phyloP scores from a whole-genome alignment of 768 basidiomycete genomes.

The Lactifluus volemus region DNA sequence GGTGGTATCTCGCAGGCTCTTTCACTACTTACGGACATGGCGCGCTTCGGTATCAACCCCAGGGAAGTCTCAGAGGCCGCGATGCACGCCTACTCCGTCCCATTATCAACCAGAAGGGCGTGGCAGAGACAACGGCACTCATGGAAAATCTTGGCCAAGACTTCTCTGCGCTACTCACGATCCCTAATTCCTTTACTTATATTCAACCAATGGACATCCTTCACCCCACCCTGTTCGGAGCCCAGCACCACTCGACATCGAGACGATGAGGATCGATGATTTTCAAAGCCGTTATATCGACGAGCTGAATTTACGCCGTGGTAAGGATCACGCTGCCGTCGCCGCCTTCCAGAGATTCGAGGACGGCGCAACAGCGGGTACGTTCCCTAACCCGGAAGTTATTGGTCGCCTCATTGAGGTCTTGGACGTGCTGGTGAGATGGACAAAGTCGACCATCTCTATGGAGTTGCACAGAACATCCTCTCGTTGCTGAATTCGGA shows the following conservation, averaged over 20 bases:
- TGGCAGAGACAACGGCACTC: neutral
- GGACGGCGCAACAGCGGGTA: conserved; percentile 33
- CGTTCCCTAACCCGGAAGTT: conserved; percentile 42
- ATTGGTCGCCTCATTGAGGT: conserved; percentile 54
- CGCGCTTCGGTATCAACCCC: conserved; percentile 4
- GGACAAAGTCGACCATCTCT: conserved; percentile 55
- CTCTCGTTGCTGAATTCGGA: conserved; percentile 38
- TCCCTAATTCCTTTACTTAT: neutral
- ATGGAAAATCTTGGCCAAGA: conserved; percentile 24
- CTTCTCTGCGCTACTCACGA: conserved; percentile 29
- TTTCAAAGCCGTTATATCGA: conserved; percentile 27
- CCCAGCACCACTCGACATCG: neutral
- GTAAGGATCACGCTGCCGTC: conserved; percentile 23
- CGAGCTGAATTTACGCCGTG: conserved; percentile 20
- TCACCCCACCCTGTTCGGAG: neutral
- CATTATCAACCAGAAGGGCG: conserved; percentile 10
- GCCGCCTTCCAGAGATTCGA: conserved; percentile 45
- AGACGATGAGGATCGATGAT: conserved; percentile 22
- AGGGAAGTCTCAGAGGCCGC: conserved; percentile 3
- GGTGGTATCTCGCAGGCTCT: conserved; percentile 17
- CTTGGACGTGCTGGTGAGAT: conserved; percentile 57
- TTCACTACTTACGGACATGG: conserved; percentile 17
- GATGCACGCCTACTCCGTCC: conserved; percentile 5
- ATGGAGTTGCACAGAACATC: conserved; percentile 56
- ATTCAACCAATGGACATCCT: conserved; percentile 11